Conservation (phyloP, 495 filamentous ascomycete species). For the Trypethelium eluteriae region DNA sequence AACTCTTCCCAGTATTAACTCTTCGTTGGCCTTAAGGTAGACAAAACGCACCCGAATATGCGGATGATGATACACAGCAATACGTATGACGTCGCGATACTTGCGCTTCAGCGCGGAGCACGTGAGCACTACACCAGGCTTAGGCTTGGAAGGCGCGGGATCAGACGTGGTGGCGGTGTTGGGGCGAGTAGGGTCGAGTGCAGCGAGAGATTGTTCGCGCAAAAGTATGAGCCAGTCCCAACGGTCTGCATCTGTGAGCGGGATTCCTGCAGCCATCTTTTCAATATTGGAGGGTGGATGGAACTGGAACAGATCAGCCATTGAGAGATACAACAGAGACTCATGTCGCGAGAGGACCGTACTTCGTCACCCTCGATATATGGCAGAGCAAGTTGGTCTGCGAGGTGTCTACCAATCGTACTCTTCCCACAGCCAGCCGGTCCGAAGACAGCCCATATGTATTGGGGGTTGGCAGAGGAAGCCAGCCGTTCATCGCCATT, state of each 20-base stretch:
- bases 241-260: conserved; percentile 88
- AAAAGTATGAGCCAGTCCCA: conserved; percentile 97
- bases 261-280: conserved; percentile 83
- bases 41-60: conserved; percentile 83
- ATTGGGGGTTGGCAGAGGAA: conserved; percentile 45
- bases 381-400: conserved; percentile 60
- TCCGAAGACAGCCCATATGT: conserved; percentile 97
- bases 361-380: conserved; percentile 97
- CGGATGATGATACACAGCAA: conserved; percentile 70
- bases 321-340: conserved; percentile 13
- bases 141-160: conserved; percentile 36
- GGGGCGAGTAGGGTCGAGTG: conserved; percentile 40
- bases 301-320: conserved; percentile 48
- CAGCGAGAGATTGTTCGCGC: conserved; percentile 72
- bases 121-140: conserved; percentile 80
- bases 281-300: conserved; percentile 79
- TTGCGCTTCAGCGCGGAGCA: conserved; percentile 95
- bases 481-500: background rate
- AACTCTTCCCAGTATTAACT: conserved; percentile 67
- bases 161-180: background rate
- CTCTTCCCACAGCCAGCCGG: conserved; percentile 96
- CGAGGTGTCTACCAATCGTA: conserved; percentile 75
- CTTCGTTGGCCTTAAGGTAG: conserved; percentile 73
- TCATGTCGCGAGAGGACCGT: conserved; percentile 30
- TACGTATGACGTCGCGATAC: conserved; percentile 93